Conservation (phyloP, 1,284 basidiomycete genomes). For the Ceratobasidium sp. region DNA sequence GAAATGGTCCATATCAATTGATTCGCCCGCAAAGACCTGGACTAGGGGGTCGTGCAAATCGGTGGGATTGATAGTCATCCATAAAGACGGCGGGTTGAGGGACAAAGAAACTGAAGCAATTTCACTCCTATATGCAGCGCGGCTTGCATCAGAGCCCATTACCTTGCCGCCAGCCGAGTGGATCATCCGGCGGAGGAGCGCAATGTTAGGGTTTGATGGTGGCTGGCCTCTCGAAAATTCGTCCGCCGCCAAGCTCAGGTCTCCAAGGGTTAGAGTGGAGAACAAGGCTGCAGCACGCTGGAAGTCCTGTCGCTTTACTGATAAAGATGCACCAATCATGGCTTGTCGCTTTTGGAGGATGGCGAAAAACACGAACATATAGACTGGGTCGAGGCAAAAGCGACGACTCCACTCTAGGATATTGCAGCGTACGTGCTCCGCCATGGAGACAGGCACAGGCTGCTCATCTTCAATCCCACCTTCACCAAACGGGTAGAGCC, state of each 20-base stretch:
- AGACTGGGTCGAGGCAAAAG: background rate
- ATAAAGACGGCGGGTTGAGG: slow-evolving; percentile 50
- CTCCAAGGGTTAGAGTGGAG: slow-evolving; percentile 26
- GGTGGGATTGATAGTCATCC: slow-evolving; percentile 56
- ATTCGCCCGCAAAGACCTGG: slow-evolving; percentile 59
- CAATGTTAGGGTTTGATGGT: slow-evolving; percentile 33
- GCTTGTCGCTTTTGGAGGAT: slow-evolving; percentile 53
- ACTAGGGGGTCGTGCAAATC: slow-evolving; percentile 57
- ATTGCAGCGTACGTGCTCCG: slow-evolving; percentile 58
- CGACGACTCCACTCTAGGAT: slow-evolving; percentile 57
- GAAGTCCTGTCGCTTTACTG: slow-evolving; percentile 48
- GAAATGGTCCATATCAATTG: slow-evolving; percentile 60
- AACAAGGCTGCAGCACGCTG: background rate
- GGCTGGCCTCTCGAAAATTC: slow-evolving; percentile 32
- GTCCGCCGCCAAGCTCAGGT: slow-evolving; percentile 47
- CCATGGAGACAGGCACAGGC: slow-evolving; percentile 53
- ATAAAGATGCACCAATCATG: slow-evolving; percentile 40
- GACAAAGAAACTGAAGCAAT: slow-evolving; percentile 53
- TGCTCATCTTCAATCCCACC: slow-evolving; percentile 58
- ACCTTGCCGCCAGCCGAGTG: slow-evolving; percentile 37
- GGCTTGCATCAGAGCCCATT: slow-evolving; percentile 51
- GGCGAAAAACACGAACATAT: slow-evolving; percentile 53
- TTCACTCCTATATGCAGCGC: slow-evolving; percentile 51
- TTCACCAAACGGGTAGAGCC: slow-evolving; percentile 60
- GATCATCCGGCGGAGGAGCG: slow-evolving; percentile 33